phyloP scores from a whole-genome alignment of 2,329 filamentous ascomycete species.

The Dactylellina drechsleri region DNA sequence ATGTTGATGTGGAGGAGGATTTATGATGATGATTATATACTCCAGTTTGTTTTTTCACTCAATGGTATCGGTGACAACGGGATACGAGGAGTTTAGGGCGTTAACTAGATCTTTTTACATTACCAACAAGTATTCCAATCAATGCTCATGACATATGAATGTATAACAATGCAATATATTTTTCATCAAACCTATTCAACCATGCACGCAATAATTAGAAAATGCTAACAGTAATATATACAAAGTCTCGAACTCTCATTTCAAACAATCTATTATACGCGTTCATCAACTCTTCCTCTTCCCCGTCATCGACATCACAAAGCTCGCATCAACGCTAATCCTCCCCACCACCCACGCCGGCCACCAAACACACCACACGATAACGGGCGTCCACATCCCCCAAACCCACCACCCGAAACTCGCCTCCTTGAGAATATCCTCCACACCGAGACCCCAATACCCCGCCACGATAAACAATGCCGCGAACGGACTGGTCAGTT shows the following conservation, averaged over 20 bases:
- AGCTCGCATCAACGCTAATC: constrained; percentile 53
- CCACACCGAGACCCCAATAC: constrained; percentile 66
- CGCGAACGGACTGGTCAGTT: constrained; percentile 70
- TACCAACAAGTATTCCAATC: background rate
- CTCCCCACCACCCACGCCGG: constrained; percentile 80
- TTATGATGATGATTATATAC: background rate
- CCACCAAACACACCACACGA: constrained; percentile 97
- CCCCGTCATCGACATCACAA: constrained; percentile 64
- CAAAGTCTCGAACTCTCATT: background rate
- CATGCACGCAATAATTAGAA: constrained; percentile 5
- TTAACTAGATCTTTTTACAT: constrained; percentile 1
- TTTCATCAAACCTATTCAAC: background rate
- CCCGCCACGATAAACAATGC: constrained; percentile 66
- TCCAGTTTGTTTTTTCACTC: background rate
- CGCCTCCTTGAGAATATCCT: constrained; percentile 74
- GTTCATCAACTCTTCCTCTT: constrained; percentile 52
- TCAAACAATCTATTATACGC: background rate
- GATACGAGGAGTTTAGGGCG: constrained; percentile 26
- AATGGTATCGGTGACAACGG: background rate
- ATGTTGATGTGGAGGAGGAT: constrained; percentile 25
- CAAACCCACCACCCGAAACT: constrained; percentile 89
- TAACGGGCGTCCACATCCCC: constrained; percentile 86
- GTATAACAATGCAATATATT: background rate
- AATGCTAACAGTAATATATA: constrained; percentile 13
- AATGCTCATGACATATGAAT: background rate